These are phyloP conservation scores for Monilinia vaccinii-corymbosi DNA, from an alignment of 2,329 filamentous ascomycete genomes.

Conservation along the genomic window DNA sequence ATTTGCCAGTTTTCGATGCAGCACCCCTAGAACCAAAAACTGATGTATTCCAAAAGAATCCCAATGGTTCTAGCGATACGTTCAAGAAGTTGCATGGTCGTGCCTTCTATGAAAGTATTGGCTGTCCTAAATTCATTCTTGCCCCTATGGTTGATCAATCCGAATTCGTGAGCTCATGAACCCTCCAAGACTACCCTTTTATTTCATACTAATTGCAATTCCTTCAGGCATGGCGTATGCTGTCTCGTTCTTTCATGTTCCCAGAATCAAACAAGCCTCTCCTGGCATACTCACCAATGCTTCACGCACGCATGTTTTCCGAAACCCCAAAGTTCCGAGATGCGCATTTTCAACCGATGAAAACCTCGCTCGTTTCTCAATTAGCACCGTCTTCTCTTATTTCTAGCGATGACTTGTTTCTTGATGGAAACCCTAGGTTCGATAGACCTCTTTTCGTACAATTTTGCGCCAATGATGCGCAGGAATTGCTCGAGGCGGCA, in stretches of 20 bases:
- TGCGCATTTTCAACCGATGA: conserved; percentile 62
- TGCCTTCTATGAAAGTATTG: conserved; percentile 91
- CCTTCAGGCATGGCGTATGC: conserved; percentile 82
- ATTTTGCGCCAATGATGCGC: conserved; percentile 85
- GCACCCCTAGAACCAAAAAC: not conserved
- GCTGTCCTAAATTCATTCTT: conserved; percentile 80
- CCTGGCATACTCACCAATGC: conserved; percentile 91
- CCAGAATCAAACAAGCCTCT: conserved; percentile 53
- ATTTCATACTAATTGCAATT: conserved; percentile 5
- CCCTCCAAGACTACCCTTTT: not conserved
- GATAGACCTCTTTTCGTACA: conserved; percentile 92
- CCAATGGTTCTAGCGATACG: not conserved
- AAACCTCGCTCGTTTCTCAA: conserved; percentile 28
- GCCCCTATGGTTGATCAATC: conserved; percentile 98
- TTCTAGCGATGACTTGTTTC: conserved; percentile 39
- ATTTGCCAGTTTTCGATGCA: conserved; percentile 11
- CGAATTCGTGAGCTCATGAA: conserved; percentile 69
- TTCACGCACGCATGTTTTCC: conserved; percentile 82
- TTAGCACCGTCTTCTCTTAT: conserved; percentile 17
- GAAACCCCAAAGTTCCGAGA: conserved; percentile 69
- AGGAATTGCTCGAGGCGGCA: conserved; percentile 72
- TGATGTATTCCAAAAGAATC: not conserved
- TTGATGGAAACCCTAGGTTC: conserved; percentile 78
- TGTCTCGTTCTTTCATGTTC: conserved; percentile 85
- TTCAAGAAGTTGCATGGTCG: conserved; percentile 64